Percentiles rank a stretch among this genome's conserved stretches.
These are phyloP conservation scores for Penicillium steckii DNA, from an alignment of 495 filamentous ascomycete species.

Conservation along the genomic window DNA sequence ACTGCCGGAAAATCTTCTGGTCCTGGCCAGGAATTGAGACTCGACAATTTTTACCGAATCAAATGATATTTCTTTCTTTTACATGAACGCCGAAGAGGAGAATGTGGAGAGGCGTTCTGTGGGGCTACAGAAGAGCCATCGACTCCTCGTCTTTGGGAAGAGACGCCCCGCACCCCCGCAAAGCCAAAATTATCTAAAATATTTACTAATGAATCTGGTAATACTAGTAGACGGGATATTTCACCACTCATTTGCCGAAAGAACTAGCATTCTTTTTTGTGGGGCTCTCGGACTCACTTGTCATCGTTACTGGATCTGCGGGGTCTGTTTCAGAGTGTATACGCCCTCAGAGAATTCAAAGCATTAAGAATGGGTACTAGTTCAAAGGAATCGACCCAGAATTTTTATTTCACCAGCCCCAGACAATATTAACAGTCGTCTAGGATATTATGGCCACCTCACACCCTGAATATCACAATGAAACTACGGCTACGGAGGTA, in stretches of 20 bases:
- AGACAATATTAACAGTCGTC: neutral
- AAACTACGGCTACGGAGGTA: conserved; percentile 43
- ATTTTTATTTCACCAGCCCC: too few species aligned
- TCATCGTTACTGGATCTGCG: neutral
- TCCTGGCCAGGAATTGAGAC: neutral
- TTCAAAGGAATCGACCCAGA: too few species aligned
- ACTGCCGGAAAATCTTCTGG: conserved; percentile 9
- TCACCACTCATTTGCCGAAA: neutral
- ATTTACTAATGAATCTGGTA: neutral
- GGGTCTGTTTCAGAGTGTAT: too few species aligned
- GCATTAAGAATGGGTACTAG: too few species aligned
- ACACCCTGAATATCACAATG: conserved; percentile 43
- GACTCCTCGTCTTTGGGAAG: neutral
- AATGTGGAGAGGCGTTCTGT: conserved; percentile 14
- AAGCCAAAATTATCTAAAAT: neutral
- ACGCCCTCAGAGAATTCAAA: too few species aligned
- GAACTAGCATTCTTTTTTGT: neutral
- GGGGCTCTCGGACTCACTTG: neutral
- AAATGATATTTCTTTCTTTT: conserved; percentile 5
- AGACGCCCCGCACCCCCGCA: conserved; percentile 17
- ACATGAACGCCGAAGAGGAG: neutral
- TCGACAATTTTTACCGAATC: conserved; percentile 10
- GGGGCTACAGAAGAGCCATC: conserved; percentile 3
- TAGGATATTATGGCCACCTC: conserved; percentile 7
- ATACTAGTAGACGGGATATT: neutral